Evolutionary conservation across 306 rosid species (phyloP).

Genomic region (Carpinus fangiana): DNA sequence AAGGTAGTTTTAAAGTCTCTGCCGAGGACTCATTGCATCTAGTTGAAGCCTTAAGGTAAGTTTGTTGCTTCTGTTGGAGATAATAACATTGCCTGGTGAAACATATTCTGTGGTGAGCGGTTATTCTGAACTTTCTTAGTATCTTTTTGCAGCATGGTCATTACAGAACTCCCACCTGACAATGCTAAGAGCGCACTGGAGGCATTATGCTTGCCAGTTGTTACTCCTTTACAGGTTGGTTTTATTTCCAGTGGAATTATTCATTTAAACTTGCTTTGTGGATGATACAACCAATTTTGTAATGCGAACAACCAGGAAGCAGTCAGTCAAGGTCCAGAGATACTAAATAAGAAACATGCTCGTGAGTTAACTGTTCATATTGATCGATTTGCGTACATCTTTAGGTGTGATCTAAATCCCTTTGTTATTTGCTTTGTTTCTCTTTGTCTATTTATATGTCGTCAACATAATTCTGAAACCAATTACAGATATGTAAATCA

Average conservation of each 20-base stretch:
- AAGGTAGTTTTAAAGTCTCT: constrained; percentile 85
- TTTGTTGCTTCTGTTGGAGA: constrained; percentile 12
- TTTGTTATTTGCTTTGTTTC: constrained; percentile 19
- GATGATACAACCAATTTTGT: constrained; percentile 25
- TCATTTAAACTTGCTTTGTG: constrained; percentile 3
- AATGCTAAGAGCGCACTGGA: constrained; percentile 86
- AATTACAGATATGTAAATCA: constrained; percentile 80
- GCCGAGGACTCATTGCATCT: constrained; percentile 93
- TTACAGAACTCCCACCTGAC: constrained; percentile 90
- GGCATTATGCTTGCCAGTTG: constrained; percentile 90
- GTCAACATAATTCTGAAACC: constrained; percentile 36
- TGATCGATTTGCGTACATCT: constrained; percentile 93
- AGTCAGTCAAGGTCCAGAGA: constrained; percentile 80
- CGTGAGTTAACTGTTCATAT: constrained; percentile 94
- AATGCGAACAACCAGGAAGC: constrained; percentile 68
- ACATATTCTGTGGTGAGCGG: constrained; percentile 13
- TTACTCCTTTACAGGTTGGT: constrained; percentile 87
- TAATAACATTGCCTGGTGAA: constrained; percentile 27
- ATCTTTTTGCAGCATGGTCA: constrained; percentile 68
- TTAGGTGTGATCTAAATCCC: constrained; percentile 60
- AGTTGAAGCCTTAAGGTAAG: constrained; percentile 94
- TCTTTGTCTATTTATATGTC: constrained; percentile 7
- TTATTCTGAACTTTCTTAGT: constrained; percentile 32
- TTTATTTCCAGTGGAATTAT: constrained; percentile 24
- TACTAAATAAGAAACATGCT: constrained; percentile 69